Evolutionary conservation across 495 filamentous ascomycete species (phyloP).

Genomic region (Friedmanniomyces simplex): DNA sequence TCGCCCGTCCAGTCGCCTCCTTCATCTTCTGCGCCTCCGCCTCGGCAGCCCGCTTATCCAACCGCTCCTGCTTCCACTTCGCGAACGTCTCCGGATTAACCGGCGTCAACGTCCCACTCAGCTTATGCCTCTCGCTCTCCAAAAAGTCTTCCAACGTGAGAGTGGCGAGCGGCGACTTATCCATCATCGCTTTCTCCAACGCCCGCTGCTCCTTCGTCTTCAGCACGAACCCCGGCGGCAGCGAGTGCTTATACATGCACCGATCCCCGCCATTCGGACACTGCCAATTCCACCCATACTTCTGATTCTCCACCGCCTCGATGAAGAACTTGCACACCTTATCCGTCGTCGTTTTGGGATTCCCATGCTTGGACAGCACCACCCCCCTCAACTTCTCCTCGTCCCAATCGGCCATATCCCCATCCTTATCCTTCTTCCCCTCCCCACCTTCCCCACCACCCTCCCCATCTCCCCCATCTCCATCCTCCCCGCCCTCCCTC

Average conservation of each 20-base stretch:
- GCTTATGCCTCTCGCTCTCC: conserved; percentile 86
- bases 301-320: conserved; percentile 92
- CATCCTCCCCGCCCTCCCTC: conserved; percentile 50
- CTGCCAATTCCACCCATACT: conserved; percentile 98
- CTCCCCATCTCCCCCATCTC: conserved; percentile 46
- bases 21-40: conserved; percentile 78
- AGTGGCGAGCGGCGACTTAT: conserved; percentile 90
- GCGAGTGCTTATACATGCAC: conserved; percentile 96
- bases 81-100: conserved; percentile 87
- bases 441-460: conserved; percentile 40
- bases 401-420: conserved; percentile 93
- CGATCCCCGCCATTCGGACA: conserved; percentile 96
- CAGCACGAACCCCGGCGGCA: conserved; percentile 92
- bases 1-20: conserved; percentile 83
- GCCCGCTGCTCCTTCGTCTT: conserved; percentile 97
- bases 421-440: conserved; percentile 69
- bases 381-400: conserved; percentile 89
- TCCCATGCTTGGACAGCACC: conserved; percentile 90
- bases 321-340: conserved; percentile 99
- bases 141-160: conserved; percentile 96
- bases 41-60: conserved; percentile 93
- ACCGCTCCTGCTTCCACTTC: conserved; percentile 86
- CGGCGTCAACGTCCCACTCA: conserved; percentile 81
- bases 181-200: conserved; percentile 92
- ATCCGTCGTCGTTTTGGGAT: conserved; percentile 90